Percentiles rank a stretch among this genome's conserved stretches.
phyloP scores from a whole-genome alignment of 2,329 filamentous ascomycete genomes.

The Ceratocystis harringtonii region DNA sequence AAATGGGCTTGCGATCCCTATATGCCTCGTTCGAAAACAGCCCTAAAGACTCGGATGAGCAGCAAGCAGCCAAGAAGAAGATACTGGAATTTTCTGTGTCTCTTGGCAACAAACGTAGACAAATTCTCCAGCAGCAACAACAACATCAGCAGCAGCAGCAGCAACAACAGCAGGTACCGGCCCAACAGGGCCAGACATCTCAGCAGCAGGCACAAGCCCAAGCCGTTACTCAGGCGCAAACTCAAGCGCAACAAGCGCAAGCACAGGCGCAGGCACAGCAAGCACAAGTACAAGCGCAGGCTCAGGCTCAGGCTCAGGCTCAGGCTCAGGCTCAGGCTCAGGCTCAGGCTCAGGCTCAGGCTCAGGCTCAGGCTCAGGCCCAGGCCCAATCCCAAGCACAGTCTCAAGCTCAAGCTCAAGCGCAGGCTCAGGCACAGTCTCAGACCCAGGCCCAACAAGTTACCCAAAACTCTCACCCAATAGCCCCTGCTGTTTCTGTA shows the following conservation, averaged over 20 bases:
- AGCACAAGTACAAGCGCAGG: constrained; percentile 20
- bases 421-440: constrained; percentile 18
- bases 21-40: constrained; percentile 39
- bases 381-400: constrained; percentile 20
- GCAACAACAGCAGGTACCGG: constrained; percentile 23
- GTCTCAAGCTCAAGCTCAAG: constrained; percentile 18
- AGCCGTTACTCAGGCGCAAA: constrained; percentile 20
- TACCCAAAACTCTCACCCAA: constrained; percentile 8
- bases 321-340: constrained; percentile 20
- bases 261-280: constrained; percentile 17
- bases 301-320: constrained; percentile 2
- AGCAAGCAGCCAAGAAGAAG: constrained; percentile 39
- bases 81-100: constrained; percentile 46
- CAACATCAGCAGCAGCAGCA: constrained; percentile 20
- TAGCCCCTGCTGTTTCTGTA: constrained; percentile 14
- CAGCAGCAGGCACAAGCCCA: constrained; percentile 21
- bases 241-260: constrained; percentile 23
- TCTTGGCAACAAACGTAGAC: constrained; percentile 32
- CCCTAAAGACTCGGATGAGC: constrained; percentile 33
- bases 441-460: constrained; percentile 10
- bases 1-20: constrained; percentile 37
- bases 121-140: constrained; percentile 25
- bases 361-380: constrained; percentile 16
- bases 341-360: constrained; percentile 20
- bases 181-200: constrained; percentile 18